Evolutionary conservation across 192 early-diverging fungal species (phyloP).

Genomic region (Dissophora ornata): DNA sequence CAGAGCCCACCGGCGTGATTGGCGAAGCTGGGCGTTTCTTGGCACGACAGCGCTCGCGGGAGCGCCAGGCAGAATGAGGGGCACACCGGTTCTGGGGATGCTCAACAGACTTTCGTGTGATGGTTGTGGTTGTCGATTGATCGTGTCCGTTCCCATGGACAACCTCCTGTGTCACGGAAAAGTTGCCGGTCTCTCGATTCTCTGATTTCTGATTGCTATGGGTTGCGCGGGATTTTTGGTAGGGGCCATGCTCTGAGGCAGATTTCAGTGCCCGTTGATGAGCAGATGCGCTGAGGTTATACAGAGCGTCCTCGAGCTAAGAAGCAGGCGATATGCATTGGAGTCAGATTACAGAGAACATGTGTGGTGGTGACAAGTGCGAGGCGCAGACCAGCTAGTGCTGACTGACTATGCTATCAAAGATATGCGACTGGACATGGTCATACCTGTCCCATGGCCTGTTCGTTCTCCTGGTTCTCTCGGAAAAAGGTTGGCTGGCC

Average conservation of each 20-base stretch:
- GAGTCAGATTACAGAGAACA: slow-evolving; percentile 2
- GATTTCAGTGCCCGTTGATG: slow-evolving; percentile 40
- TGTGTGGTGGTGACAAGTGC: no score
- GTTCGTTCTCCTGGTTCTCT: slow-evolving; percentile 67
- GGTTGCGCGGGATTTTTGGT: background rate
- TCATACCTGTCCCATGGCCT: slow-evolving; percentile 51
- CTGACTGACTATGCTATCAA: no score
- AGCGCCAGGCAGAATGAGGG: slow-evolving; percentile 22
- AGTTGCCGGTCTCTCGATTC: slow-evolving; percentile 13
- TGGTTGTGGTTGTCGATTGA: slow-evolving; percentile 32
- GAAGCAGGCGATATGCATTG: slow-evolving; percentile 1
- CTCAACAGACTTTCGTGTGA: slow-evolving; percentile 31
- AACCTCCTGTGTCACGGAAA: slow-evolving; percentile 25
- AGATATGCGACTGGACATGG: no score
- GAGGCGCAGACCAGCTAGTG: no score
- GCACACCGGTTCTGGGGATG: slow-evolving; percentile 14
- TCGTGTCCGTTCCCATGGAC: slow-evolving; percentile 19
- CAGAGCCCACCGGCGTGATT: slow-evolving; percentile 47
- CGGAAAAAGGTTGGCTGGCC: slow-evolving; percentile 78
- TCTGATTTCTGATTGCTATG: slow-evolving; percentile 7
- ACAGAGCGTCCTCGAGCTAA: slow-evolving; percentile 59
- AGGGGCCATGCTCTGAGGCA: slow-evolving; percentile 27
- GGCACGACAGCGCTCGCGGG: slow-evolving; percentile 41
- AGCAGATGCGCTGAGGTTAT: slow-evolving; percentile 57
- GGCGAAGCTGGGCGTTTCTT: slow-evolving; percentile 54